Conservation (phyloP, 352 stramenopile species). For the Phytophthora hibernalis region DNA sequence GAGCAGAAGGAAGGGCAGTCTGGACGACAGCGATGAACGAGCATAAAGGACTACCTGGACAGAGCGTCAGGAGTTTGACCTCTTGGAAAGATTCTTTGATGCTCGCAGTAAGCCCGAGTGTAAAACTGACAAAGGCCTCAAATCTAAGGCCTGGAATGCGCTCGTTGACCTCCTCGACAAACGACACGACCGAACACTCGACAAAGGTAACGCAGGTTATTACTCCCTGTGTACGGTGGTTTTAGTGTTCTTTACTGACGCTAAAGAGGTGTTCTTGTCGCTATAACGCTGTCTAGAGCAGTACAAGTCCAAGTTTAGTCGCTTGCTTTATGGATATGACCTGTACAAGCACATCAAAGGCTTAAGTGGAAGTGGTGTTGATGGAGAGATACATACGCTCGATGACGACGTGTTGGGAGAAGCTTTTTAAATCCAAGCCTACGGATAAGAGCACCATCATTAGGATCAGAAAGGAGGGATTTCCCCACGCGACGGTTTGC, state of each 20-base stretch:
- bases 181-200: background rate
- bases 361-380: background rate
- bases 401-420: conserved; percentile 12
- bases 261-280: too few relatives aligned
- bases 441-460: too few relatives aligned
- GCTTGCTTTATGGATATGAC: background rate
- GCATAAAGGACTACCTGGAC: background rate
- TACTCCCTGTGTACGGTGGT: too few relatives aligned
- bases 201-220: background rate
- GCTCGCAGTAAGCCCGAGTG: background rate
- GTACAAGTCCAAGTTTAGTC: background rate
- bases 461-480: background rate
- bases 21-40: too few relatives aligned
- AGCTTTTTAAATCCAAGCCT: background rate
- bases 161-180: background rate
- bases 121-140: background rate
- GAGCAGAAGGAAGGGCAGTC: background rate
- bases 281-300: background rate
- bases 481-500: background rate
- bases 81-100: background rate
- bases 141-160: background rate
- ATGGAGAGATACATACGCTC: background rate
- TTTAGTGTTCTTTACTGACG: background rate
- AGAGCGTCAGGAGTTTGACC: background rate
- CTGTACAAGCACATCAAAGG: background rate